Evolutionary conservation across 441 rosid species (phyloP).

Genomic region (Gossypium laxum): DNA sequence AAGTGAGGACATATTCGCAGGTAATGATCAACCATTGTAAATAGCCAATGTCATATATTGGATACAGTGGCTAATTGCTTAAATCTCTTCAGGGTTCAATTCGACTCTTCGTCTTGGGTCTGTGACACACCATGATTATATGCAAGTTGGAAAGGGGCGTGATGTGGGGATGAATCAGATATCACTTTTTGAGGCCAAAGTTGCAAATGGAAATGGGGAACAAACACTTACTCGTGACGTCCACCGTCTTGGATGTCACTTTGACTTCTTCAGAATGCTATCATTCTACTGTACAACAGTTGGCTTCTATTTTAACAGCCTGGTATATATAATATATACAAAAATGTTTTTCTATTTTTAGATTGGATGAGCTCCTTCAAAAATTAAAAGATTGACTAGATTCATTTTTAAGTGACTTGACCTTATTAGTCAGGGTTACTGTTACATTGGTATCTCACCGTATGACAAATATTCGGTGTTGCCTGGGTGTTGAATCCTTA

Average conservation of each 20-base stretch:
- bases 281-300: conserved; percentile 82
- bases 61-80: conserved; percentile 13
- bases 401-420: not conserved
- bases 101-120: conserved; percentile 84
- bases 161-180: conserved; percentile 92
- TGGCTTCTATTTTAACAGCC: conserved; percentile 83
- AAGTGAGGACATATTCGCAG: conserved; percentile 95
- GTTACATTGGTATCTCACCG: not conserved
- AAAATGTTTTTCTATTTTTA: not conserved
- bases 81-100: conserved; percentile 55
- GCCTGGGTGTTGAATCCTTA: not conserved
- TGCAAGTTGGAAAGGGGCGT: conserved; percentile 97
- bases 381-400: not conserved
- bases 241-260: conserved; percentile 83
- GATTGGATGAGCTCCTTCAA: not conserved
- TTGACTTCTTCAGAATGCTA: conserved; percentile 91
- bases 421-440: not conserved
- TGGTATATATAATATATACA: conserved; percentile 42
- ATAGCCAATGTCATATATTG: conserved; percentile 3
- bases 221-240: conserved; percentile 83
- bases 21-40: conserved; percentile 20
- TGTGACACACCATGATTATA: conserved; percentile 91
- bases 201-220: conserved; percentile 90
- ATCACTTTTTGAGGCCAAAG: conserved; percentile 86
- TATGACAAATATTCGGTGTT: not conserved